phyloP scores from a whole-genome alignment of 352 stramenopile genomes.

The Phytopythium helicoides region DNA sequence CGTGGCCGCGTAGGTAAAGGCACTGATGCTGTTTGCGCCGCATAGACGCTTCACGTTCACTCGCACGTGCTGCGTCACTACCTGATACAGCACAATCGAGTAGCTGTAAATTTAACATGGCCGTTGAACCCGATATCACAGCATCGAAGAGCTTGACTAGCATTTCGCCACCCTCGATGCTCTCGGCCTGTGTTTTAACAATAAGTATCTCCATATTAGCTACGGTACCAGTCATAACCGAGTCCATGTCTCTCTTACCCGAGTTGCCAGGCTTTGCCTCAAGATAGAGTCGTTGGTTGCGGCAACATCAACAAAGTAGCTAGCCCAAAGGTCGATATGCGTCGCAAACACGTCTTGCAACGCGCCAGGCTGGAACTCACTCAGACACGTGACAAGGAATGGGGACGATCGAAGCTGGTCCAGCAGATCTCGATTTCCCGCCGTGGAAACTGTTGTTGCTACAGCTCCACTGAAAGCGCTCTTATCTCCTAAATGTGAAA shows the following conservation, averaged over 20 bases:
- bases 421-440: conserved; percentile 46
- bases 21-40: conserved; percentile 52
- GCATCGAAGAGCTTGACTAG: conserved; percentile 48
- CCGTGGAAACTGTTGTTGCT: neutral
- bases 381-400: conserved; percentile 56
- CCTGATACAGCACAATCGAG: conserved; percentile 41
- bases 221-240: too few relatives aligned
- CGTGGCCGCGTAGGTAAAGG: conserved; percentile 47
- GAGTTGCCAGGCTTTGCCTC: conserved; percentile 41
- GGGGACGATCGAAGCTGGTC: conserved; percentile 50
- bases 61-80: conserved; percentile 27
- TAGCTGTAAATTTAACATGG: conserved; percentile 38
- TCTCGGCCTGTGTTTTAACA: conserved; percentile 61
- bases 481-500: neutral
- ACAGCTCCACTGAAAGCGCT: neutral
- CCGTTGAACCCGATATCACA: conserved; percentile 37
- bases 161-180: conserved; percentile 45
- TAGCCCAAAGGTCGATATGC: conserved; percentile 58
- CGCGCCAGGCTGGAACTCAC: conserved; percentile 54
- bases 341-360: conserved; percentile 64
- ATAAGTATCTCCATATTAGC: too few relatives aligned
- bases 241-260: conserved; percentile 21
- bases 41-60: conserved; percentile 32
- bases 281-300: conserved; percentile 52
- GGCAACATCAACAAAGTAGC: conserved; percentile 65